Evolutionary conservation across 83 land plant genomes (phyloP), one percentile per base, ranked within the genome.

Genomic region (Picea engelmannii): DNA sequence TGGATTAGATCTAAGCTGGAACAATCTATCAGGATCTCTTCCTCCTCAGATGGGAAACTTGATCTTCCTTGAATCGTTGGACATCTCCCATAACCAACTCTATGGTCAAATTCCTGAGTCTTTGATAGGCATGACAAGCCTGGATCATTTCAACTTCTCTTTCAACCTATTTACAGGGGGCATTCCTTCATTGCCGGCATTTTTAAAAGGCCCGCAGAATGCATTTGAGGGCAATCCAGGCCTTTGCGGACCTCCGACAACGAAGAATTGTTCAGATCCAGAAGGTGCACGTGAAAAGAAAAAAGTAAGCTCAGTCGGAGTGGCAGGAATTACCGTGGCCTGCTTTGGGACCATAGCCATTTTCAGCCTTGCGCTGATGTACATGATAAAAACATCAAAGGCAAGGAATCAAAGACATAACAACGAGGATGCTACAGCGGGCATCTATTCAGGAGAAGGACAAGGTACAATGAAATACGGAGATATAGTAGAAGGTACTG

Each of bases 221-320:
- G 88, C 88, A 65, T 90, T 90, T 23, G 18, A 81, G 20, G 92
- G 89, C 15, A 96, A 95, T 31, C 80, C 81, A 6, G 90, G 85
- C 64, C 82, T 93, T 2, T 96, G 99, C 66, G 93, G 95, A 25
- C 84, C 82, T 15, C 62, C 78, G 24, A 55, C 60, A 7, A 38
- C 79, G 0, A 85, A 65, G 4, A 68, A 82, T 4, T 73, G 77
- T 60, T 31, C 63, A 7, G 85, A 88, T 76, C 2, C 81, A 25
- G 4, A 27, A 25, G 4, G 0, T 0, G 52, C 11, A 9, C 11
- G 52, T 47, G 9, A 9, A 47, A 8, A 47, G 1, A 9, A 47
- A 47, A 47, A 47, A 47, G 0, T 47, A 47, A 47, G 52, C 9
- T 8, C 52, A 47, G 52, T 8, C 10, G 52, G 52, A 7, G 10